These are phyloP conservation scores for Lepidium africanum DNA, from an alignment of 345 rosid genomes.

Conservation along the genomic window DNA sequence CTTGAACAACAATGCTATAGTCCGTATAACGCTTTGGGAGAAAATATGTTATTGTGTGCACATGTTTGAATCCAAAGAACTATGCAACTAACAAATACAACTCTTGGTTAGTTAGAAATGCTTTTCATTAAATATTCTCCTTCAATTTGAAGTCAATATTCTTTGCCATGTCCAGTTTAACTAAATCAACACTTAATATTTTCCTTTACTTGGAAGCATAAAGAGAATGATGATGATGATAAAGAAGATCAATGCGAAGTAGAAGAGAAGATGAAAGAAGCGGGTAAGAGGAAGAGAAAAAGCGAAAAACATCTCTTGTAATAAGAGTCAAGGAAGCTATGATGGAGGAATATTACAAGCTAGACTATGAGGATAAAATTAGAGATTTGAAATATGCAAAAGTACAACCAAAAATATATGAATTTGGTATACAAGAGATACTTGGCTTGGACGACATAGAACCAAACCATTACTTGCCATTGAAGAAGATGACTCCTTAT, in stretches of 20 bases:
- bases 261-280: conserved; percentile 26
- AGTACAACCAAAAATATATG: conserved; percentile 55
- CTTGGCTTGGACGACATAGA: conserved; percentile 56
- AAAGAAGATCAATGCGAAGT: conserved; percentile 15
- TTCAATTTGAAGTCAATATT: too few relatives aligned
- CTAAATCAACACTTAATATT: too few relatives aligned
- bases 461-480: conserved; percentile 73
- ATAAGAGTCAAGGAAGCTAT: conserved; percentile 59
- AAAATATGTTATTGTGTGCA: too few relatives aligned
- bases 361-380: conserved; percentile 86
- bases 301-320: conserved; percentile 52
- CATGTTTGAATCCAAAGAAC: too few relatives aligned
- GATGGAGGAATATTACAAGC: conserved; percentile 84
- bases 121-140: too few relatives aligned
- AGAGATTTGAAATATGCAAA: conserved; percentile 77
- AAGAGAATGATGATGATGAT: conserved; percentile 42
- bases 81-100: too few relatives aligned
- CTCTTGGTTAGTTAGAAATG: too few relatives aligned
- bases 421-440: conserved; percentile 53
- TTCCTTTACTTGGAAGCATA: conserved; percentile 25
- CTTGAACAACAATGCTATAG: too few relatives aligned
- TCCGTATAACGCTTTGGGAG: too few relatives aligned
- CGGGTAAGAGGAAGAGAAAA: conserved; percentile 61
- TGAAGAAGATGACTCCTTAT: conserved; percentile 68
- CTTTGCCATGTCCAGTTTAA: too few relatives aligned